Conservation (phyloP, 129 eudicot species). For the Sambucus nigra region DNA sequence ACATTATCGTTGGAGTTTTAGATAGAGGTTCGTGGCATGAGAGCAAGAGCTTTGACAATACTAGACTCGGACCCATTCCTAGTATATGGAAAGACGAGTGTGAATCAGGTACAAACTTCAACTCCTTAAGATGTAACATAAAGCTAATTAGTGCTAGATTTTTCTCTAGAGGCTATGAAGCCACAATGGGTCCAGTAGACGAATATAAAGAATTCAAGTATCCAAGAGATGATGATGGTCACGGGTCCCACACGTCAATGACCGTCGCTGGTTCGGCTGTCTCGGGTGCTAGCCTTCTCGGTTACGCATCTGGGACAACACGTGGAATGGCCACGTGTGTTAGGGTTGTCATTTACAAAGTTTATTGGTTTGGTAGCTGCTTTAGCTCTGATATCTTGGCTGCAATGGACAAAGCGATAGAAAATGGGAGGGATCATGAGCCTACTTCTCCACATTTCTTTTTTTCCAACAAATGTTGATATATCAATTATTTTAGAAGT, state of each 20-base stretch:
- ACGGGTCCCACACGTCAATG: slow-evolving; percentile 84
- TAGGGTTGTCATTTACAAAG: slow-evolving; percentile 74
- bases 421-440: no score
- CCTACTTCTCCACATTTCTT: no score
- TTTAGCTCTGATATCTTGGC: slow-evolving; percentile 87
- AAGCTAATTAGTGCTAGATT: slow-evolving; percentile 79
- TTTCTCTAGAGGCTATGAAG: slow-evolving; percentile 63
- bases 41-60: slow-evolving; percentile 71
- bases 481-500: no score
- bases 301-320: slow-evolving; percentile 77
- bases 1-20: slow-evolving; percentile 60
- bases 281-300: slow-evolving; percentile 61
- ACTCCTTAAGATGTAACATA: slow-evolving; percentile 44
- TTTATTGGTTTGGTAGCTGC: slow-evolving; percentile 88
- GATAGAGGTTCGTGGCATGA: slow-evolving; percentile 98
- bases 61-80: slow-evolving; percentile 77
- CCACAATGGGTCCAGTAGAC: slow-evolving; percentile 65
- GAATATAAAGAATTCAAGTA: slow-evolving; percentile 65
- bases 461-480: no score
- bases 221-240: slow-evolving; percentile 95
- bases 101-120: slow-evolving; percentile 57
- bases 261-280: slow-evolving; percentile 79
- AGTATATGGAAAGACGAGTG: slow-evolving; percentile 73
- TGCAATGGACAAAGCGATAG: slow-evolving; percentile 71
- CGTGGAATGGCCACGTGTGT: slow-evolving; percentile 89